Evolutionary conservation across 345 rosid genomes (phyloP), one percentile per base, ranked within the genome.

Genomic region (Syzygium grande): DNA sequence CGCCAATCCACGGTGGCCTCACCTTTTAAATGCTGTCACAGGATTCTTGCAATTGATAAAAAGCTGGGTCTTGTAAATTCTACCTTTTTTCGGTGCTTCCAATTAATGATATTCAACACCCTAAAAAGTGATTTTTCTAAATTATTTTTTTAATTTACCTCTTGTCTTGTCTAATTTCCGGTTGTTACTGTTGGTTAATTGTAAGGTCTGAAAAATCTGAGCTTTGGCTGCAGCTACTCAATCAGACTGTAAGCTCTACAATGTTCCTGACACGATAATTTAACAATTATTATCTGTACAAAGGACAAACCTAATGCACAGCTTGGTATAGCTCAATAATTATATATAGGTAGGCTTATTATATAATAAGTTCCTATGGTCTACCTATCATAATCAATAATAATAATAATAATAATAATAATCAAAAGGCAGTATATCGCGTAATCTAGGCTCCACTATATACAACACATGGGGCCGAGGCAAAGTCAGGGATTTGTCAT

Each of bases 21-120:
- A 5, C 21, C 6, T 27, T 89, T 89, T 91, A 52, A 92, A 89
- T 89, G 91, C 90, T 63, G 61, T 94, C 95, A 94, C 94, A 86
- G 61, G 92, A 90, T 16, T 91, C 94, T 84, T 86, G 93, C 92
- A 11, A 10, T 16, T 61, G 51, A 13, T 61, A 3, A 4, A 85
- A 85, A 49, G 5, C 4, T 54, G 2, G 30, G 30, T 15, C 77
- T 27, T 25, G 85, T 52, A 56, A 38, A 38, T 34, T 88, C 49
- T 34, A 38, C 80, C 78, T 90, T 92, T 92, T 88, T 91, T 88
- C 73, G 83, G 88, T 88, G 89, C 73, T 87, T 11, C 52, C 54
- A 89, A 91, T 92, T 86, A 93, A 92, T 91, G 91, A 38, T 68
- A 78, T 89, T 89, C 29, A 52, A 65, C 87, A 43, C 77, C 73